Percentiles rank a stretch among this genome's conserved stretches.
Evolutionary conservation across 2,329 filamentous ascomycete genomes (phyloP).

Genomic region (Dactylellina parvicollis): DNA sequence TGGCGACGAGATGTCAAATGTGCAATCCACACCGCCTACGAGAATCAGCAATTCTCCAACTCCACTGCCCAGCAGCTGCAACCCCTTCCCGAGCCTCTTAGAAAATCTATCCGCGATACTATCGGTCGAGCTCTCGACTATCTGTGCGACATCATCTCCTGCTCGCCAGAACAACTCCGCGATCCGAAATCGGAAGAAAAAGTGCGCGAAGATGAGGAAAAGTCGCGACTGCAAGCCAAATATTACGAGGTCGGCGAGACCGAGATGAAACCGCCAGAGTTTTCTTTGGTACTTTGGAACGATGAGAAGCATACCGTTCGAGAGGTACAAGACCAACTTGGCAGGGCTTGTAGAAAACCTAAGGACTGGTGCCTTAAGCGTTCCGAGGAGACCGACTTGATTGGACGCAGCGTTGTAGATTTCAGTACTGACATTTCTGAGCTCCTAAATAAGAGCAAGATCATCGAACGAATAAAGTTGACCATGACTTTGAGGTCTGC

Average conservation of each 20-base stretch:
- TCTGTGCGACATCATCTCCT: conserved; percentile 96
- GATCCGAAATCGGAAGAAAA: conserved; percentile 83
- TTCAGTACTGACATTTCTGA: conserved; percentile 76
- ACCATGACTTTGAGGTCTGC: conserved; percentile 94
- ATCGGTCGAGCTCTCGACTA: conserved; percentile 89
- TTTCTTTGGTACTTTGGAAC: conserved; percentile 90
- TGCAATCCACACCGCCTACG: conserved; percentile 83
- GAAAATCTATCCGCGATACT: conserved; percentile 82
- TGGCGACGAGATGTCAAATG: conserved; percentile 90
- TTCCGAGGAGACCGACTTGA: conserved; percentile 87
- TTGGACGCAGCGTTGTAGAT: conserved; percentile 85
- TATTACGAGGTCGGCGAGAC: conserved; percentile 70
- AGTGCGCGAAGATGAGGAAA: conserved; percentile 81
- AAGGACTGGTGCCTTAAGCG: conserved; percentile 74
- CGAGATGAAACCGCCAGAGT: conserved; percentile 61
- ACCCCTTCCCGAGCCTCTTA: conserved; percentile 76
- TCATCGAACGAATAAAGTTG: conserved; percentile 94
- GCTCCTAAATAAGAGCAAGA: conserved; percentile 79
- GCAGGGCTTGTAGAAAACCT: conserved; percentile 82
- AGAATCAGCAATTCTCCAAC: conserved; percentile 64
- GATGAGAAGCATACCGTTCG: conserved; percentile 97
- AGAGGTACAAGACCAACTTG: conserved; percentile 89
- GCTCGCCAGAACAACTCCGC: conserved; percentile 92
- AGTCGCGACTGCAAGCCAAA: conserved; percentile 77
- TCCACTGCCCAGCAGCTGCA: conserved; percentile 61